Conservation (phyloP, 2,329 filamentous ascomycete species). For the Aureobasidium mangrovei region DNA sequence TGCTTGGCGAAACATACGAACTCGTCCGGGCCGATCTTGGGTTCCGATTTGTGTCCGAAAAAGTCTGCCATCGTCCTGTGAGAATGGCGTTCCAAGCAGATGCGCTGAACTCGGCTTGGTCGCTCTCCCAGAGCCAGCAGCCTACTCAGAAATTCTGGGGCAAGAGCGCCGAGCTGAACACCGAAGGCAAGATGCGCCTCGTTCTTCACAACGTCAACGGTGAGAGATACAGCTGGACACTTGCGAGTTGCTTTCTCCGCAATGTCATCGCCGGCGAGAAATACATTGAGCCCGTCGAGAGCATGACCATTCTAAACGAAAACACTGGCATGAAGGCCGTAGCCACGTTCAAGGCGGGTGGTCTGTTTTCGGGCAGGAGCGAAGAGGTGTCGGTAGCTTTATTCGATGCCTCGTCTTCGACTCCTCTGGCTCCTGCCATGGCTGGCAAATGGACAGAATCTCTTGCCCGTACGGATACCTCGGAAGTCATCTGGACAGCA, state of each 20-base stretch:
- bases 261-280: conserved; percentile 98
- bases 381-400: conserved; percentile 79
- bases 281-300: conserved; percentile 90
- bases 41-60: conserved; percentile 88
- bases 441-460: conserved; percentile 76
- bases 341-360: conserved; percentile 87
- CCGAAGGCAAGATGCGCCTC: conserved; percentile 76
- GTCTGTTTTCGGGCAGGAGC: conserved; percentile 91
- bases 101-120: conserved; percentile 53
- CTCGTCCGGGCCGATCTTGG: conserved; percentile 79
- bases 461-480: conserved; percentile 55
- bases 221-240: conserved; percentile 65
- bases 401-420: conserved; percentile 44
- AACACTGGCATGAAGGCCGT: conserved; percentile 71
- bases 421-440: conserved; percentile 59
- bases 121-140: conserved; percentile 74
- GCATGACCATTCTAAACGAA: conserved; percentile 79
- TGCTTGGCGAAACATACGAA: conserved; percentile 93
- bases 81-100: conserved; percentile 91
- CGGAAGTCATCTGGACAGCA: conserved; percentile 67
- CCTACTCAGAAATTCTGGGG: conserved; percentile 98
- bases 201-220: conserved; percentile 50
- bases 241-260: conserved; percentile 81
- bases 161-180: conserved; percentile 89
- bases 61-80: conserved; percentile 87